Evolutionary conservation across 2,329 filamentous ascomycete species (phyloP).

Genomic region (Fusarium gaditjirri): DNA sequence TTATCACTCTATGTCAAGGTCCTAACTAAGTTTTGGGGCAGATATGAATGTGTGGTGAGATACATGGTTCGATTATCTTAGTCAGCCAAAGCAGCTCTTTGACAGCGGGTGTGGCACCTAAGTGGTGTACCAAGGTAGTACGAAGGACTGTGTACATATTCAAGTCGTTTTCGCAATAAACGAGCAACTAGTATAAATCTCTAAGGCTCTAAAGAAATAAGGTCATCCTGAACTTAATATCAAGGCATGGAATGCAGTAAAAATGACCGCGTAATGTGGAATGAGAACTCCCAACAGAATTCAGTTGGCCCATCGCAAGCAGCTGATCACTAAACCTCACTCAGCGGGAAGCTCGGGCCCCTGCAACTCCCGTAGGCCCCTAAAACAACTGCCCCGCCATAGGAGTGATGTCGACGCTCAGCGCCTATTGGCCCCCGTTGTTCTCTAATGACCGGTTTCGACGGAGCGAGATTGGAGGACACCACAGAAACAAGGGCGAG

Average conservation of each 20-base stretch:
- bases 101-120: neutral
- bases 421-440: conserved; percentile 29
- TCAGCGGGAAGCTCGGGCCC: neutral
- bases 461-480: conserved; percentile 35
- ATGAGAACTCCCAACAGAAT: conserved; percentile 27
- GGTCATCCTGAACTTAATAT: conserved; percentile 1
- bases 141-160: neutral
- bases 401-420: conserved; percentile 31
- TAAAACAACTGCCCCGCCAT: conserved; percentile 27
- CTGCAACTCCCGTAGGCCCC: neutral
- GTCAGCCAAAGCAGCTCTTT: neutral
- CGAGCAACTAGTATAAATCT: neutral
- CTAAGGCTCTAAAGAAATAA: neutral
- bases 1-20: too few relatives aligned
- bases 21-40: neutral
- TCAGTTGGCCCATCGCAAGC: conserved; percentile 5
- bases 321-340: conserved; percentile 18
- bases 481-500: conserved; percentile 23
- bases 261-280: conserved; percentile 26
- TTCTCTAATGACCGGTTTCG: conserved; percentile 6
- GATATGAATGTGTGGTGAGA: neutral
- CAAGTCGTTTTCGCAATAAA: too few relatives aligned
- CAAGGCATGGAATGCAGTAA: conserved; percentile 17
- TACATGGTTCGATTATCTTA: neutral
- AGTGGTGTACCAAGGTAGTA: neutral